Evolutionary conservation across 352 stramenopile genomes (phyloP), one percentile per base, ranked within the genome.

Genomic region (Globisporangium alternatum): DNA sequence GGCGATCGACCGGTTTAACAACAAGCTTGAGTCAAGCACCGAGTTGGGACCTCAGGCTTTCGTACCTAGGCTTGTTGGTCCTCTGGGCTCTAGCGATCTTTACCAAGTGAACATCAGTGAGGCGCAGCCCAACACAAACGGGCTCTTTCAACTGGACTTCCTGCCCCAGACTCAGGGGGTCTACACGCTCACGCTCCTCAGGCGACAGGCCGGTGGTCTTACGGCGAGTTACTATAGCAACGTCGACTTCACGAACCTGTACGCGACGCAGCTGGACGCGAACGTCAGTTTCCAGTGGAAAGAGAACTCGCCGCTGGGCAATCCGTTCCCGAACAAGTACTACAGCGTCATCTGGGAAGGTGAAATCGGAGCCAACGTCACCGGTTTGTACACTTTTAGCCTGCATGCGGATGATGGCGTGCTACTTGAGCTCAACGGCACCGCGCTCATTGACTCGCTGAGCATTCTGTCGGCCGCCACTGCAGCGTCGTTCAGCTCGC

Each of bases 181-280:
- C 10, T 98, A 98, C 67, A 64, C 72, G 31, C 67, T 98, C 21
- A 81, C 71, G 33, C 81, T 98, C 21, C 59, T 72, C 65, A 75
- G 97, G 59, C 77, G 88, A 1, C 81, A 85, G 54, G 74, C 72
- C 1, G 96, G 96, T 19, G 97, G 96, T 0, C 78, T 99, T 6
- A 79, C 93, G 33, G 91, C 86, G 1, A 98, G 83, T 12, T 99
- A 97, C 68, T 99, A 89, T 61, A 69, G 76, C 19, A 94, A 93
- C 48, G 68, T 81, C 3, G 93, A 98, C 60, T 98, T 98, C 52
- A 89, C 85, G 2, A 76, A 96, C 37, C 69, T 31, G 33, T 75
- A 96, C 48, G 83, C 82, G 0, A 96, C 81, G 13, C 71, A 67
- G 0, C 64, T 96, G n/a, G 93, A 98, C 68, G 41, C 72, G 0